phyloP scores from a whole-genome alignment of 2,329 filamentous ascomycete species.

The Clonostachys byssicola region DNA sequence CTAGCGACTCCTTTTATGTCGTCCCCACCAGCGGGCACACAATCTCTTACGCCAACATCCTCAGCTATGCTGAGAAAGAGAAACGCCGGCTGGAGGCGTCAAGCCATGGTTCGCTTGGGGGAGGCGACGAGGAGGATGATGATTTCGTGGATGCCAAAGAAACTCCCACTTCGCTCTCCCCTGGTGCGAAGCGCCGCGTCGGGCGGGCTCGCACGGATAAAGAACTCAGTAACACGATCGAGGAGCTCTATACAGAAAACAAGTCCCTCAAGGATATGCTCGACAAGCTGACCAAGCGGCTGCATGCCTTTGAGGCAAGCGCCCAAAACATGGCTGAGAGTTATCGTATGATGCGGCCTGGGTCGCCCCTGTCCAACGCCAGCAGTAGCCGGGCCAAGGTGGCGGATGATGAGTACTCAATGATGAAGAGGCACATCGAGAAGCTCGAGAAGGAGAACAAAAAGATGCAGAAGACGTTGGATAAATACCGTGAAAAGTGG shows the following conservation, averaged over 20 bases:
- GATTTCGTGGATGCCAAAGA: conserved; percentile 88
- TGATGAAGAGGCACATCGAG: conserved; percentile 56
- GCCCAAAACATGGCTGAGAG: conserved; percentile 89
- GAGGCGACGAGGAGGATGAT: conserved; percentile 63
- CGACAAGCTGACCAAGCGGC: conserved; percentile 78
- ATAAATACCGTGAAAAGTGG: conserved; percentile 58
- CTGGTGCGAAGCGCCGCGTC: conserved; percentile 21
- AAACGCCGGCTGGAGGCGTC: conserved; percentile 54
- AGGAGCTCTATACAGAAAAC: conserved; percentile 89
- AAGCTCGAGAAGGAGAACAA: conserved; percentile 59
- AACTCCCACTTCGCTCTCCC: conserved; percentile 37
- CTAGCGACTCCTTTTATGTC: conserved; percentile 84
- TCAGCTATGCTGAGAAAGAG: conserved; percentile 66
- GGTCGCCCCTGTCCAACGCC: conserved; percentile 39
- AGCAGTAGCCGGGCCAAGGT: conserved; percentile 49
- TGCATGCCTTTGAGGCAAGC: conserved; percentile 92
- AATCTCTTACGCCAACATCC: conserved; percentile 87
- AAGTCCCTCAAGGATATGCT: conserved; percentile 78
- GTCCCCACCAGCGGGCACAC: conserved; percentile 90
- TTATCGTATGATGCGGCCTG: conserved; percentile 57
- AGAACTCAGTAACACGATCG: conserved; percentile 63
- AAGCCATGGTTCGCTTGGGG: conserved; percentile 44
- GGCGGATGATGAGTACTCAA: conserved; percentile 62
- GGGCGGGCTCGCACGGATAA: conserved; percentile 33
- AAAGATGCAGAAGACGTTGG: conserved; percentile 50